Conservation (phyloP, 2,329 filamentous ascomycete species). For the Colletotrichum filicis region DNA sequence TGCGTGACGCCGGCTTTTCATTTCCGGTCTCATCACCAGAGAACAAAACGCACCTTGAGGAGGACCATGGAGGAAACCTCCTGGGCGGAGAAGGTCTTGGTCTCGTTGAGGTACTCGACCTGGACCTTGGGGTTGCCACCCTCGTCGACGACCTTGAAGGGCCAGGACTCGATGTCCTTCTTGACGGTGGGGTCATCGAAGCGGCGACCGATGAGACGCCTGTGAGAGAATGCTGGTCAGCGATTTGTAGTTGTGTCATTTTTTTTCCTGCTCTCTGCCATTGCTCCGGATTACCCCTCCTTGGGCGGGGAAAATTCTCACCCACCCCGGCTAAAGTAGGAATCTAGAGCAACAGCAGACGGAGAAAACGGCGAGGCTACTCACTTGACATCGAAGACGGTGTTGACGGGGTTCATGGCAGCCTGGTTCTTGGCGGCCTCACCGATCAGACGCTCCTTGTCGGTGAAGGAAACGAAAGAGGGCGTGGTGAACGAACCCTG, state of each 20-base stretch:
- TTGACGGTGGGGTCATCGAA: conserved; percentile 97
- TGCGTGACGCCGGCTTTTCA: too few species aligned
- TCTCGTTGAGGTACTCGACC: conserved; percentile 95
- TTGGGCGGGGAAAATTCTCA: conserved; percentile 18
- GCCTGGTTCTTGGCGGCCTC: conserved; percentile 99
- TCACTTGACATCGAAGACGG: conserved; percentile 99
- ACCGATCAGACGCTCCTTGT: conserved; percentile 98
- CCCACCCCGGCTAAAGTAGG: not conserved
- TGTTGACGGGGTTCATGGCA: conserved; percentile 98
- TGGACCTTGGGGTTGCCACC: conserved; percentile 90
- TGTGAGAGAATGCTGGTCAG: conserved; percentile 49
- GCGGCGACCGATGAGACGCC: conserved; percentile 96
- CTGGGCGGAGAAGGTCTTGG: conserved; percentile 96
- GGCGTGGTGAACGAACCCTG: conserved; percentile 99
- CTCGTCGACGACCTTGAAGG: conserved; percentile 97
- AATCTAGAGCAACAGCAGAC: not conserved
- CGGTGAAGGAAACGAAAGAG: conserved; percentile 98
- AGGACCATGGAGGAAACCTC: conserved; percentile 99
- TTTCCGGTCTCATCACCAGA: not conserved
- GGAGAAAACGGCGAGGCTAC: conserved; percentile 45
- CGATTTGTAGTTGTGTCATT: not conserved
- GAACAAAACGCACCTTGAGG: conserved; percentile 77
- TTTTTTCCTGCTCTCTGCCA: not conserved
- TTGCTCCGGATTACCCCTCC: conserved; percentile 21
- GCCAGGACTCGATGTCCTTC: conserved; percentile 99